Evolutionary conservation across 495 filamentous ascomycete species (phyloP).

Genomic region (Neurospora africana): DNA sequence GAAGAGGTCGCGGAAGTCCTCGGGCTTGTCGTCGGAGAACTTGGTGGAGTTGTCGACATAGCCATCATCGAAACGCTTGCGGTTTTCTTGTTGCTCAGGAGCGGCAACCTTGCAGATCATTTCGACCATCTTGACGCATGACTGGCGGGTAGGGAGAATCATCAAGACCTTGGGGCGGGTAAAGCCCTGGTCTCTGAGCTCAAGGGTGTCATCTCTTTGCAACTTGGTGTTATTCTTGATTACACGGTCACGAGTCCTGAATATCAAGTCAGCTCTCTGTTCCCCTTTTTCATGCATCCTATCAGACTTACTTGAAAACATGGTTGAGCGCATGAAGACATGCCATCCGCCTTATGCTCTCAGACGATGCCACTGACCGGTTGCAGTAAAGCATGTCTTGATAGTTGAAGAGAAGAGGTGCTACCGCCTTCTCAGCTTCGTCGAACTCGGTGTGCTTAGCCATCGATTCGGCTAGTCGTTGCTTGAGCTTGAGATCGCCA

Average conservation of each 20-base stretch:
- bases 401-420: conserved; percentile 61
- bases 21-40: conserved; percentile 64
- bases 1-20: conserved; percentile 85
- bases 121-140: conserved; percentile 67
- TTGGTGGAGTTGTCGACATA: conserved; percentile 58
- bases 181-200: conserved; percentile 89
- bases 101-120: conserved; percentile 59
- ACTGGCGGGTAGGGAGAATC: conserved; percentile 75
- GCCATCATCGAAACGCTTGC: conserved; percentile 76
- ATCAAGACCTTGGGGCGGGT: conserved; percentile 88
- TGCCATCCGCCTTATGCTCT: conserved; percentile 56
- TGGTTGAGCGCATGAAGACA: conserved; percentile 84
- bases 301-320: conserved; percentile 56
- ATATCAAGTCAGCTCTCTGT: conserved; percentile 1
- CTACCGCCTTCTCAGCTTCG: conserved; percentile 40
- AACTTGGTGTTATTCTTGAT: conserved; percentile 83
- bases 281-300: background rate
- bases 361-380: conserved; percentile 54
- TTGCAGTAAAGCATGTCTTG: conserved; percentile 68
- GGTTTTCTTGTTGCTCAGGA: conserved; percentile 89
- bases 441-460: conserved; percentile 34
- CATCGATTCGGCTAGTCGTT: conserved; percentile 29
- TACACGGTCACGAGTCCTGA: conserved; percentile 71
- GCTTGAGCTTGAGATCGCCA: conserved; percentile 51
- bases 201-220: conserved; percentile 47